Evolutionary conservation across 345 rosid genomes (phyloP), one percentile per base, ranked within the genome.

Genomic region (Brassica incana): DNA sequence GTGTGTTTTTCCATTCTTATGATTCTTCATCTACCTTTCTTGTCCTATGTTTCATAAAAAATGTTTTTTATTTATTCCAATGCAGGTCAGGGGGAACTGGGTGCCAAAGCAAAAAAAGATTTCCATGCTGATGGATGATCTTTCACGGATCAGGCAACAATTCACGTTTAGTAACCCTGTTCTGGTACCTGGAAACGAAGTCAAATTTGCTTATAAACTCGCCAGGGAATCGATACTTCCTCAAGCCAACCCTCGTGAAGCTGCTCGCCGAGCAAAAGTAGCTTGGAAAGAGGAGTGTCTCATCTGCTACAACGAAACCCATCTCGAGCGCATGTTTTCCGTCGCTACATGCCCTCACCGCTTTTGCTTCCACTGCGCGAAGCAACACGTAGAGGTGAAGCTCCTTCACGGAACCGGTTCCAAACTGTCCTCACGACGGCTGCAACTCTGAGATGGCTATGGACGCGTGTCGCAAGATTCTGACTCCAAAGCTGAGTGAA

Each of bases 311-410:
- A 85, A 86, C 45, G 90, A 88, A 69, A 77, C 67, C n/a, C 84
- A 77, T 66, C 71, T 72, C 60, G 77, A 67, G 4, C 75, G 70
- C 78, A 90, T 94, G 83, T 94, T 94, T 78, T 63, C 87, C 5
- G 82, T 91, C 38, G 89, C 86, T 67, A 85, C 81, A 40, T 94
- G 98, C 76, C 67, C 66, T 69, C 97, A 92, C 32, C 82, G 93
- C 18, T 94, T 82, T 65, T 94, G 97, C 82, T 74, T 85, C 79
- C 82, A 87, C 32, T 94, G 98, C 76, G 90, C 91, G 88, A 94
- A 83, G 73, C 89, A 86, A 77, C 97, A 92, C 50, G 89, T 91
- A 3, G 93, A 91, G 83, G 91, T 85, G 77, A 90, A 88, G 83
- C 79, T 94, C 80, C 93, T 89, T 73, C 85, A 88, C 38, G 97